phyloP scores from a whole-genome alignment of 345 rosid species.

The Gossypium raimondii region DNA sequence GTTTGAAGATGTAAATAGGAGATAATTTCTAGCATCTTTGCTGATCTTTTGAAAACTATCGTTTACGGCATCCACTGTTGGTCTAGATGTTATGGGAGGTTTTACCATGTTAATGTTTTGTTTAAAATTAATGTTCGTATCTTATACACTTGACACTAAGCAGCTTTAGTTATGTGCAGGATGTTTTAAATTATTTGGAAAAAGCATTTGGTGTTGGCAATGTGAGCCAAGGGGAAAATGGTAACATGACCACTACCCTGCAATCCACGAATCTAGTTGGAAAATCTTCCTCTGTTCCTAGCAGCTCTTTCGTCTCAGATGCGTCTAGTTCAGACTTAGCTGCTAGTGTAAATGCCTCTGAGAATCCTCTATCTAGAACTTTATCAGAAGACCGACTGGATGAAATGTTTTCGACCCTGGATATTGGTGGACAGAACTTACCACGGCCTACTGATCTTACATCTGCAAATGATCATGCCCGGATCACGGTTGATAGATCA shows the following conservation, averaged over 20 bases:
- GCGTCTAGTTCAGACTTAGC: conserved; percentile 57
- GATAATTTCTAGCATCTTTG: neutral
- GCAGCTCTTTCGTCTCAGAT: conserved; percentile 57
- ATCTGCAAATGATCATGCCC: conserved; percentile 50
- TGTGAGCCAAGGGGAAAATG: conserved; percentile 62
- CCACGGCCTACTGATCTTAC: conserved; percentile 48
- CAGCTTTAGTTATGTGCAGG: conserved; percentile 1
- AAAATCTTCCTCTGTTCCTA: conserved; percentile 58
- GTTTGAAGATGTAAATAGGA: neutral
- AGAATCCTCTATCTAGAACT: conserved; percentile 48
- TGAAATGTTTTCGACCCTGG: conserved; percentile 56
- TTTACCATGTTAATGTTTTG: conserved; percentile 2
- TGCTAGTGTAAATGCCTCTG: conserved; percentile 49
- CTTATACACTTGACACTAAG: neutral
- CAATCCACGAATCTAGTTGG: conserved; percentile 58
- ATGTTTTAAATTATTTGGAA: conserved; percentile 1
- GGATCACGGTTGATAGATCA: conserved; percentile 51
- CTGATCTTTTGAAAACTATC: neutral
- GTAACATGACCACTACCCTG: conserved; percentile 43
- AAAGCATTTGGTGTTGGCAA: conserved; percentile 31
- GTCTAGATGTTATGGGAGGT: neutral
- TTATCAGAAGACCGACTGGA: conserved; percentile 81
- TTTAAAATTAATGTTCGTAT: conserved; percentile 11
- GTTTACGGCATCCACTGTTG: neutral
- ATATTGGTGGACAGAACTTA: conserved; percentile 62